These are phyloP conservation scores for Isoetes taiwanensis DNA, from an alignment of 75 land plant species.

Conservation along the genomic window DNA sequence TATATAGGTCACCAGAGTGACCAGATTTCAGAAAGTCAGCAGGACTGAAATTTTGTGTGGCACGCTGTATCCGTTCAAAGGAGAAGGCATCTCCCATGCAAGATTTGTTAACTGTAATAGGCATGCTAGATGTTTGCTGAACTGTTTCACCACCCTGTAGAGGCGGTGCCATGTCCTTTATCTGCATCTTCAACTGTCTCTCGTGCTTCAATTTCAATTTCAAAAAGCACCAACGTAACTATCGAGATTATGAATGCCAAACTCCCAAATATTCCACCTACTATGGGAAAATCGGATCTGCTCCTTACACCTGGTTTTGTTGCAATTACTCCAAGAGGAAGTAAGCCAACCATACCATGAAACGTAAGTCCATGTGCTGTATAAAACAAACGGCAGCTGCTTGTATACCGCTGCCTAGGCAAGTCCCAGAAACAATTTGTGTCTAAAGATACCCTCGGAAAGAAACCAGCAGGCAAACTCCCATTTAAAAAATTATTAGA, in stretches of 20 bases:
- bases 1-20: conserved; percentile 23
- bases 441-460: background rate
- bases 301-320: background rate
- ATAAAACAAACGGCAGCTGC: conserved; percentile 9
- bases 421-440: conserved; percentile 15
- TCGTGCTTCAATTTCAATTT: background rate
- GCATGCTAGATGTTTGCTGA: background rate
- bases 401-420: conserved; percentile 9
- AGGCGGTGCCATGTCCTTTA: no score
- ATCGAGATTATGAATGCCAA: background rate
- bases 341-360: no score
- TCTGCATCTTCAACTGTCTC: background rate
- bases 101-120: background rate
- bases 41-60: conserved; percentile 12
- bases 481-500: conserved; percentile 15
- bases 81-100: conserved; percentile 14
- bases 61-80: conserved; percentile 6
- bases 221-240: background rate
- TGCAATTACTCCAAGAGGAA: no score
- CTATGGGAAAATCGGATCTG: background rate
- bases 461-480: background rate
- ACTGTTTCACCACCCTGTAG: background rate
- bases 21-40: conserved; percentile 11
- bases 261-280: conserved; percentile 15
- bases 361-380: background rate